Conservation (phyloP, 768 basidiomycete species). For the Auricularia heimuer region DNA sequence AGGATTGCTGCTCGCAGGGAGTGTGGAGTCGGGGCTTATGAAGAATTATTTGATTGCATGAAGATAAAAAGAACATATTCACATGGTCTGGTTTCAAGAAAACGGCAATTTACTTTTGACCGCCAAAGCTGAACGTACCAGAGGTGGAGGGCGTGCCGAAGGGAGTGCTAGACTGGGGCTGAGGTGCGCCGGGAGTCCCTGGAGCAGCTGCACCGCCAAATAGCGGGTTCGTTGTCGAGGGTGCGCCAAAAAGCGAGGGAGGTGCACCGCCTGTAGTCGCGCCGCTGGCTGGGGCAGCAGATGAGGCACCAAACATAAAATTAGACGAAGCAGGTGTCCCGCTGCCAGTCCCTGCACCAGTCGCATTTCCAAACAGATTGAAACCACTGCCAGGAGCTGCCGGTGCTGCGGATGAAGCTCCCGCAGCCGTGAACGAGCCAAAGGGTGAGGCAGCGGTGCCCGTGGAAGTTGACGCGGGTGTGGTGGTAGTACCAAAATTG, state of each 20-base stretch:
- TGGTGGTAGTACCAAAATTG: no score
- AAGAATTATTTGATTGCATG: no score
- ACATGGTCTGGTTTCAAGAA: no score
- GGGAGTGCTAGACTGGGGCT: neutral
- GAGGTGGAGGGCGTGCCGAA: neutral
- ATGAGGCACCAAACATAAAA: neutral
- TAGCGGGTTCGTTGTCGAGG: neutral
- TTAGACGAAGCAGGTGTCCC: neutral
- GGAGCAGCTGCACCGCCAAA: neutral
- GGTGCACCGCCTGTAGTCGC: neutral
- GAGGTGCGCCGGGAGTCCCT: neutral
- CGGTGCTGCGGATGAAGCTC: neutral
- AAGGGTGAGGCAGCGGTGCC: no score
- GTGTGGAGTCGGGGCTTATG: no score
- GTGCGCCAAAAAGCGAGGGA: neutral
- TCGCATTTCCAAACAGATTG: neutral
- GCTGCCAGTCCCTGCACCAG: neutral
- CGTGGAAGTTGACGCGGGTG: no score
- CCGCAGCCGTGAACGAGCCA: neutral
- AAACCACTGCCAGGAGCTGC: neutral
- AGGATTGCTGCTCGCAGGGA: no score
- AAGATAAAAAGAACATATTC: no score
- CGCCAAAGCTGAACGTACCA: neutral
- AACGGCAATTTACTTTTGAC: no score
- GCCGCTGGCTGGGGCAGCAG: neutral